Conservation (phyloP, 1,139 yeast species). For the Kurtzmaniella natalensis region DNA sequence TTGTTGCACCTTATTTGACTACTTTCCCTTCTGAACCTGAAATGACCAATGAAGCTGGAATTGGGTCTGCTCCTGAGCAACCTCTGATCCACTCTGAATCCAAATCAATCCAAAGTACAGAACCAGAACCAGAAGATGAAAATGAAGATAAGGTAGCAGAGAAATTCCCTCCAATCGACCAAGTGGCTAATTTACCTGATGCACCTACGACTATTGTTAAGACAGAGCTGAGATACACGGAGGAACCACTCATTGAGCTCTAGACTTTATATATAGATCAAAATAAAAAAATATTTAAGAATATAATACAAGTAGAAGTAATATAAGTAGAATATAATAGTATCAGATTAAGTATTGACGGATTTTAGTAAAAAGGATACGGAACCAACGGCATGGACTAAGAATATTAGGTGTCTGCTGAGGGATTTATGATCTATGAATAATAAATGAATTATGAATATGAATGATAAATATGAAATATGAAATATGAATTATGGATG, state of each 20-base stretch:
- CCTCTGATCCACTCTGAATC: slow-evolving; percentile 1
- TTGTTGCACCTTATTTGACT: not conserved
- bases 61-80: not conserved
- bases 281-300: too few relatives aligned
- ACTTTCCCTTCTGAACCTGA: slow-evolving; percentile 5
- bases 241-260: slow-evolving; percentile 8
- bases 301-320: too few relatives aligned
- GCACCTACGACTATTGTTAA: slow-evolving; percentile 1
- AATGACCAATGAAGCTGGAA: not conserved
- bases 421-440: too few relatives aligned
- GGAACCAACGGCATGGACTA: too few relatives aligned
- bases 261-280: too few relatives aligned
- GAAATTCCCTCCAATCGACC: slow-evolving; percentile 18
- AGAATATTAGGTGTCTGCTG: too few relatives aligned
- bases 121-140: slow-evolving; percentile 16
- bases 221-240: slow-evolving; percentile 3
- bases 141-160: slow-evolving; percentile 9
- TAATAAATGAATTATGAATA: too few relatives aligned
- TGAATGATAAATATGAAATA: too few relatives aligned
- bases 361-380: too few relatives aligned
- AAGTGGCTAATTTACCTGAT: slow-evolving; percentile 9
- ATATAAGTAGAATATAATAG: too few relatives aligned
- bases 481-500: too few relatives aligned
- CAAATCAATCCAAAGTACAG: not conserved
- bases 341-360: too few relatives aligned